Conservation (phyloP, 768 basidiomycete species). For the Xerocomellus amylosporus region DNA sequence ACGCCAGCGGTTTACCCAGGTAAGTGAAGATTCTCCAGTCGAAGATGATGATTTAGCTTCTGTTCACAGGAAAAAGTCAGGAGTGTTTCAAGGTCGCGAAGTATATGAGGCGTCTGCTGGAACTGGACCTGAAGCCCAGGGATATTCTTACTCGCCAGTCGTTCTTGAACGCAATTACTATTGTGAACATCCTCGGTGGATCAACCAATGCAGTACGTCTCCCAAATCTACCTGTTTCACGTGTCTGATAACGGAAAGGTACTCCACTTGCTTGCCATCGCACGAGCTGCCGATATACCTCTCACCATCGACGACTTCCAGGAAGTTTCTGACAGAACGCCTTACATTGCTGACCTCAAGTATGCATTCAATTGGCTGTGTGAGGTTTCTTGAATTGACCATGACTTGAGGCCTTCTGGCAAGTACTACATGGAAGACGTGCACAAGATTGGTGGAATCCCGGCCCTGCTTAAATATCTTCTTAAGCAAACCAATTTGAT, state of each 20-base stretch:
- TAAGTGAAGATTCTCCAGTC: slow-evolving; percentile 23
- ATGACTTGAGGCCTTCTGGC: slow-evolving; percentile 62
- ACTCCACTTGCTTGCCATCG: slow-evolving; percentile 81
- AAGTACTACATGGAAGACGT: slow-evolving; percentile 90
- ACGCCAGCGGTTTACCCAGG: slow-evolving; percentile 73
- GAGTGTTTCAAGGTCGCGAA: slow-evolving; percentile 79
- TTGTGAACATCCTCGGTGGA: slow-evolving; percentile 79
- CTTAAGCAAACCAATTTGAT: slow-evolving; percentile 75
- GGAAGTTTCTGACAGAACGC: slow-evolving; percentile 71
- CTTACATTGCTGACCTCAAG: slow-evolving; percentile 83
- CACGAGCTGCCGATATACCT: slow-evolving; percentile 70
- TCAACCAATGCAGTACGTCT: slow-evolving; percentile 78
- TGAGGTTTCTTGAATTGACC: slow-evolving; percentile 4
- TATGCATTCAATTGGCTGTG: slow-evolving; percentile 29
- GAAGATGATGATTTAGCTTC: not conserved
- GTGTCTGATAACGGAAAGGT: slow-evolving; percentile 45
- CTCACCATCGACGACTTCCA: slow-evolving; percentile 89
- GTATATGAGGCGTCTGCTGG: slow-evolving; percentile 72
- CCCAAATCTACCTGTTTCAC: not conserved
- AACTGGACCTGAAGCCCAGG: slow-evolving; percentile 78
- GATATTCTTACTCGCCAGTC: slow-evolving; percentile 67
- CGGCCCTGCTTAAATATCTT: slow-evolving; percentile 81
- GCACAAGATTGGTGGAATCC: slow-evolving; percentile 81
- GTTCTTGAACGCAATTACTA: slow-evolving; percentile 81
- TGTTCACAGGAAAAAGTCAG: slow-evolving; percentile 63